These are phyloP conservation scores for Ogataea methylovora DNA, from an alignment of 805 yeast genomes.

Conservation along the genomic window DNA sequence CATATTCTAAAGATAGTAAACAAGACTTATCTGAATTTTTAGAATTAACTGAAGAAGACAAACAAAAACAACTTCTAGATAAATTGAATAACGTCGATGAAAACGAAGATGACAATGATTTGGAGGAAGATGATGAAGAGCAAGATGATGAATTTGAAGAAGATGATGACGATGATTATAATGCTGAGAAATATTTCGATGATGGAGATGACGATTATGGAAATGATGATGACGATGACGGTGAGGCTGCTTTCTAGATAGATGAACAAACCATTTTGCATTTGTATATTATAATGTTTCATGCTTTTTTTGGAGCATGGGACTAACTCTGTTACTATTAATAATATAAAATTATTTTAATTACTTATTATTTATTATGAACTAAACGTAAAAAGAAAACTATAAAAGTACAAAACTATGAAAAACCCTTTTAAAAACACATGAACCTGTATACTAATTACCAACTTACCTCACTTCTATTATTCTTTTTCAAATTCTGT, in stretches of 20 bases:
- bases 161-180: constrained; percentile 72
- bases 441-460: too few species aligned
- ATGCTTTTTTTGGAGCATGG: too few species aligned
- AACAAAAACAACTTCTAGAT: constrained; percentile 22
- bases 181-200: constrained; percentile 74
- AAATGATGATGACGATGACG: constrained; percentile 54
- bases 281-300: too few species aligned
- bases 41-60: constrained; percentile 19
- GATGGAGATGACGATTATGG: constrained; percentile 57
- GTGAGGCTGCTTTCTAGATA: constrained; percentile 58
- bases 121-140: constrained; percentile 44
- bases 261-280: too few species aligned
- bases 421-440: too few species aligned
- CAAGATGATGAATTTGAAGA: constrained; percentile 64
- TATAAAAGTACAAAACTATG: too few species aligned
- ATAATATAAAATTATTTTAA: too few species aligned
- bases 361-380: too few species aligned
- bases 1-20: too few species aligned
- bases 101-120: constrained; percentile 30
- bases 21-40: constrained; percentile 24
- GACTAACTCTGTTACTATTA: too few species aligned
- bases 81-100: constrained; percentile 28
- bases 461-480: too few species aligned
- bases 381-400: too few species aligned
- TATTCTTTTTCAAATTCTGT: constrained; percentile 5